Percentiles rank a stretch among this genome's conserved stretches.
Evolutionary conservation across 371 early-diverging fungal genomes (phyloP).

Genomic region (Rhizopus stolonifer): DNA sequence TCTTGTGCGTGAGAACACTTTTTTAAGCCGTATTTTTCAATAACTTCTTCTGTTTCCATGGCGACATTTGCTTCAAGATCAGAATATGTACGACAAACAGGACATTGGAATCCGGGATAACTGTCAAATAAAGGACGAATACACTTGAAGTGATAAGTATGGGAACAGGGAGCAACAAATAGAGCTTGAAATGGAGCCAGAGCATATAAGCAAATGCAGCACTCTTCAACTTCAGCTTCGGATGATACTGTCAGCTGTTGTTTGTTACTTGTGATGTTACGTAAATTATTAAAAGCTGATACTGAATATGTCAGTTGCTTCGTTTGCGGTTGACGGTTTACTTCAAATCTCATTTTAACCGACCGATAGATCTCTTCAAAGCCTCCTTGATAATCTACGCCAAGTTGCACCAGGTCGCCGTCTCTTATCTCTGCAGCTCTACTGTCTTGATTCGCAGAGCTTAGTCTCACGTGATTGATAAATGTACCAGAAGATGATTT

Average conservation of each 20-base stretch:
- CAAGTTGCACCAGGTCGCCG: slow-evolving; percentile 91
- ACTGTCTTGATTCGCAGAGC: slow-evolving; percentile 85
- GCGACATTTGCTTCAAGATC: slow-evolving; percentile 77
- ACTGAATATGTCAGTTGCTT: slow-evolving; percentile 24
- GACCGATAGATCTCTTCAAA: slow-evolving; percentile 66
- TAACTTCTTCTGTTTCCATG: slow-evolving; percentile 68
- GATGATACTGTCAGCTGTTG: slow-evolving; percentile 5
- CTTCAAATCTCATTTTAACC: slow-evolving; percentile 79
- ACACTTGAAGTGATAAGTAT: slow-evolving; percentile 91
- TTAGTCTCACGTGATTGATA: slow-evolving; percentile 88
- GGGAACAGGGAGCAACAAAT: slow-evolving; percentile 90
- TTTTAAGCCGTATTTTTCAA: slow-evolving; percentile 29
- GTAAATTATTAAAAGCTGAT: slow-evolving; percentile 31
- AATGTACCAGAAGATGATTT: slow-evolving; percentile 96
- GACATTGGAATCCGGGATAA: slow-evolving; percentile 82
- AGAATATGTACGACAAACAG: slow-evolving; percentile 88
- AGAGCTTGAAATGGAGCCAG: slow-evolving; percentile 90
- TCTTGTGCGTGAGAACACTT: slow-evolving; percentile 3
- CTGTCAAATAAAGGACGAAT: slow-evolving; percentile 55
- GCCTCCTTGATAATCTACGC: slow-evolving; percentile 96
- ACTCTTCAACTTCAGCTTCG: slow-evolving; percentile 56
- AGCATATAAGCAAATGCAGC: slow-evolving; percentile 90
- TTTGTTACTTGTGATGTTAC: slow-evolving; percentile 17
- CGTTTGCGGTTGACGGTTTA: slow-evolving; percentile 56
- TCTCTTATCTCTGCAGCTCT: slow-evolving; percentile 79